Percentiles rank a stretch among this genome's conserved stretches.
Evolutionary conservation across 805 yeast species (phyloP).

Genomic region (Myxozyma lipomycoides): DNA sequence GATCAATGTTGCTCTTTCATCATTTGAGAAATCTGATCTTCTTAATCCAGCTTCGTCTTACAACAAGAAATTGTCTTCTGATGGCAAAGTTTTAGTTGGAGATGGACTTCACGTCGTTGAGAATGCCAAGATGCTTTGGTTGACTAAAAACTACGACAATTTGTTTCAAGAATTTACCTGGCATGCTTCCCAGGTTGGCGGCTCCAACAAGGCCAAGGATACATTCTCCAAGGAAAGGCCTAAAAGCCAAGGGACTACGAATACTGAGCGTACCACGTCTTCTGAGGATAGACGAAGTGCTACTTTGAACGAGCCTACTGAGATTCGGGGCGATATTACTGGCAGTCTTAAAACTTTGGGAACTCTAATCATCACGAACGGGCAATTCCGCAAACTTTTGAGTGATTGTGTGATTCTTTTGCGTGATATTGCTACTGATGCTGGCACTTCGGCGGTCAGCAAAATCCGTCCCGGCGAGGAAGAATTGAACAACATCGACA

Average conservation of each 20-base stretch:
- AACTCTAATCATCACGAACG: constrained; percentile 21
- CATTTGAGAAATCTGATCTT: constrained; percentile 11
- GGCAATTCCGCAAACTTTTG: constrained; percentile 26
- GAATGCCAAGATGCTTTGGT: constrained; percentile 9
- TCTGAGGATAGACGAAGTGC: constrained; percentile 9
- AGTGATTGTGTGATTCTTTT: constrained; percentile 15
- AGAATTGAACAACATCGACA: constrained; percentile 13
- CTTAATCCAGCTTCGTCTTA: constrained; percentile 7
- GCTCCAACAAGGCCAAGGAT: neutral
- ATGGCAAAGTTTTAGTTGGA: constrained; percentile 11
- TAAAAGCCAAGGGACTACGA: neutral
- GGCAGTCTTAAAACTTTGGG: constrained; percentile 19
- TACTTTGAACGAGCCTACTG: constrained; percentile 12
- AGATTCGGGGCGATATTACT: constrained; percentile 6
- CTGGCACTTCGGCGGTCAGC: constrained; percentile 7
- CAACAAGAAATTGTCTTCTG: constrained; percentile 15
- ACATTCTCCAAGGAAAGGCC: neutral
- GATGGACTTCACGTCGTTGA: constrained; percentile 13
- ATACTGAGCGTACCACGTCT: neutral
- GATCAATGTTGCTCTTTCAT: constrained; percentile 23
- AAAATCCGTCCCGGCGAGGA: constrained; percentile 20
- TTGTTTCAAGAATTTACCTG: constrained; percentile 25
- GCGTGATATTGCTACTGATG: constrained; percentile 18
- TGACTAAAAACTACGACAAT: constrained; percentile 22
- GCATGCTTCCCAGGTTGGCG: constrained; percentile 13